Evolutionary conservation across 176 grass and related monocot genomes (phyloP).

Genomic region (Otatea glauca): DNA sequence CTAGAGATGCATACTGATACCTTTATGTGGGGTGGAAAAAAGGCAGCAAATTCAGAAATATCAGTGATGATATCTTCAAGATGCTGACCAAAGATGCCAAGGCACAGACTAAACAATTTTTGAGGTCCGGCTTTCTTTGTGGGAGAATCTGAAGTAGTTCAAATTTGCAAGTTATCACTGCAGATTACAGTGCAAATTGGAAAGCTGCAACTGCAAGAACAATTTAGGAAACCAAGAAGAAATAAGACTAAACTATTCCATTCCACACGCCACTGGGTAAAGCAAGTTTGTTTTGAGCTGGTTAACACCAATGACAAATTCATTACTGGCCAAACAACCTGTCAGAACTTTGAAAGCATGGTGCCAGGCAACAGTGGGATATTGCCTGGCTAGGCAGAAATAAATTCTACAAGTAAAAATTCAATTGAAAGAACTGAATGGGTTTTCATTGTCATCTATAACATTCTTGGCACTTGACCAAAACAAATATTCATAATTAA

Average conservation of each 20-base stretch:
- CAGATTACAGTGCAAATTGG: neutral
- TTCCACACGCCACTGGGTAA: neutral
- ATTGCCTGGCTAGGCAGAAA: neutral
- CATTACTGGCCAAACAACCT: neutral
- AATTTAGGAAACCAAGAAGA: neutral
- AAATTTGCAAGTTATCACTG: conserved; percentile 6
- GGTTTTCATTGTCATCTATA: neutral
- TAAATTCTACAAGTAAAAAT: neutral
- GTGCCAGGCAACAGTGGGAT: neutral
- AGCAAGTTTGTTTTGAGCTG: neutral
- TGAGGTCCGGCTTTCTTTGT: conserved; percentile 63
- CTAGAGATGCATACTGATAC: conserved; percentile 41
- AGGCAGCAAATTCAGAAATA: conserved; percentile 71
- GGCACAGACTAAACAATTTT: conserved; percentile 80
- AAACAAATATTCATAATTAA: neutral
- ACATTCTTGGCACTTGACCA: neutral
- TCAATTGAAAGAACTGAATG: neutral
- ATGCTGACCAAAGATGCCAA: conserved; percentile 88
- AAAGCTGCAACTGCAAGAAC: neutral
- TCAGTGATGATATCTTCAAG: conserved; percentile 81
- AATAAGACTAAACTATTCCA: neutral
- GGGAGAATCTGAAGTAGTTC: conserved; percentile 63
- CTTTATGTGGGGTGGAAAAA: conserved; percentile 90
- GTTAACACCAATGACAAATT: neutral
- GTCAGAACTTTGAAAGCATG: neutral